These are phyloP conservation scores for Claviceps sp. DNA, from an alignment of 2,329 filamentous ascomycete species.

Conservation along the genomic window DNA sequence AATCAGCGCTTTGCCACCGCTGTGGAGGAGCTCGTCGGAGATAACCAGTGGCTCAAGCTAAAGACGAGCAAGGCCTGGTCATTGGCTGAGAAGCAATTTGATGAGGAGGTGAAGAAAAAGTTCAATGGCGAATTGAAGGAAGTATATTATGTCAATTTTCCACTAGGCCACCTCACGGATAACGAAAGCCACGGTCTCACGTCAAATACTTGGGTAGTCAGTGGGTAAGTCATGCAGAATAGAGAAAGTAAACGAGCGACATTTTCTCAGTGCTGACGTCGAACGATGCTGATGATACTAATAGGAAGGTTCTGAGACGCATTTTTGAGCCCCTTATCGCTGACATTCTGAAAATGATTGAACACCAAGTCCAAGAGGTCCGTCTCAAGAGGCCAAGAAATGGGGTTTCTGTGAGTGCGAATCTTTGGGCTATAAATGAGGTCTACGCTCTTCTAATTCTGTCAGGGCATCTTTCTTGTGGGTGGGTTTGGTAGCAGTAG, in stretches of 20 bases:
- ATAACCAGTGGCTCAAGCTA: slow-evolving; percentile 4
- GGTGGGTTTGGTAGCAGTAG: slow-evolving; percentile 4
- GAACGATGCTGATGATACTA: background rate
- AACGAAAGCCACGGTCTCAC: slow-evolving; percentile 4
- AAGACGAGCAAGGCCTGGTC: slow-evolving; percentile 6
- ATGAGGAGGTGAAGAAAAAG: slow-evolving; percentile 9
- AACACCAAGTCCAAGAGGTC: slow-evolving; percentile 8
- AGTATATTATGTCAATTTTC: slow-evolving; percentile 11
- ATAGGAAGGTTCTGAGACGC: background rate
- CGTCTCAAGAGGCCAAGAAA: background rate
- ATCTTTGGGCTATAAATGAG: accelerated
- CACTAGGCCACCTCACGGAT: too few species aligned
- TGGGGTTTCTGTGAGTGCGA: background rate
- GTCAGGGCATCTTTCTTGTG: slow-evolving; percentile 3
- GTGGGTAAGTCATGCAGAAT: slow-evolving; percentile 4
- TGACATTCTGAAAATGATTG: slow-evolving; percentile 9
- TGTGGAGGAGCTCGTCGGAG: slow-evolving; percentile 9
- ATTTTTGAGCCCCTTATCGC: slow-evolving; percentile 12
- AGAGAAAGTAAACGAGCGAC: background rate
- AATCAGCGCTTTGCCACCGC: slow-evolving; percentile 11
- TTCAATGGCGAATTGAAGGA: slow-evolving; percentile 8
- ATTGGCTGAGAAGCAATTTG: slow-evolving; percentile 8
- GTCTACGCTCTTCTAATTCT: background rate
- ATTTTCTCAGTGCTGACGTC: background rate
- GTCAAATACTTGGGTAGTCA: slow-evolving; percentile 10